Conservation (phyloP, 352 stramenopile genomes). For the Halophytophthora polymorphica region DNA sequence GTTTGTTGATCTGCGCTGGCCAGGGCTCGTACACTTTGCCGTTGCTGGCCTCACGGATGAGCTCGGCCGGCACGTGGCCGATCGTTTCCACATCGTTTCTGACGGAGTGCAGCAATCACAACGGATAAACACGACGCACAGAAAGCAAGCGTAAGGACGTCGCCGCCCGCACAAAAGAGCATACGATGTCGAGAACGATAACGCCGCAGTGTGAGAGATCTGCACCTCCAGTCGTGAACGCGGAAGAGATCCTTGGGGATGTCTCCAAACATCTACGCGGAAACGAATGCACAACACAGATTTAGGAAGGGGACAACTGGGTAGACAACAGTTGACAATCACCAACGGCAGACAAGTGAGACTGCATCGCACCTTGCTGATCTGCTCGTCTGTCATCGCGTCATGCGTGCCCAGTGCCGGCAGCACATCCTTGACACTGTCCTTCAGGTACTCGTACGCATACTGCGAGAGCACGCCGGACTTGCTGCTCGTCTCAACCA, state of each 20-base stretch:
- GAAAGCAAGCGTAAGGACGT: neutral
- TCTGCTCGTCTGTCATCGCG: conserved; percentile 94
- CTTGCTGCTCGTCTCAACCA: conserved; percentile 48
- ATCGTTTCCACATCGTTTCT: conserved; percentile 96
- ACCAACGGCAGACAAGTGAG: neutral
- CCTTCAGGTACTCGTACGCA: conserved; percentile 91
- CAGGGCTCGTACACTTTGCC: conserved; percentile 95
- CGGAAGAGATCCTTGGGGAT: conserved; percentile 87
- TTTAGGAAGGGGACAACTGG: neutral
- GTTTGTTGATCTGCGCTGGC: conserved; percentile 95
- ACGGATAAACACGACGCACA: neutral
- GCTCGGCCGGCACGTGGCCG: conserved; percentile 90
- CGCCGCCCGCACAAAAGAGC: no score
- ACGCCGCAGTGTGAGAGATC: neutral
- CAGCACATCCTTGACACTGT: conserved; percentile 86
- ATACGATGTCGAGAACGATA: neutral
- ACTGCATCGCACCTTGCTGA: conserved; percentile 54
- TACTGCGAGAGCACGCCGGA: conserved; percentile 92
- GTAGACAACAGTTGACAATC: no score
- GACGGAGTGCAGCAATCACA: neutral
- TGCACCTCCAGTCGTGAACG: conserved; percentile 95
- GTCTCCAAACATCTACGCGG: conserved; percentile 93
- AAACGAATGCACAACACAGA: conserved; percentile 1
- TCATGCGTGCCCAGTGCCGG: conserved; percentile 95
- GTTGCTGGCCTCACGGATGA: conserved; percentile 91